phyloP scores from a whole-genome alignment of 768 basidiomycete genomes.

The Naganishia friedmannii region DNA sequence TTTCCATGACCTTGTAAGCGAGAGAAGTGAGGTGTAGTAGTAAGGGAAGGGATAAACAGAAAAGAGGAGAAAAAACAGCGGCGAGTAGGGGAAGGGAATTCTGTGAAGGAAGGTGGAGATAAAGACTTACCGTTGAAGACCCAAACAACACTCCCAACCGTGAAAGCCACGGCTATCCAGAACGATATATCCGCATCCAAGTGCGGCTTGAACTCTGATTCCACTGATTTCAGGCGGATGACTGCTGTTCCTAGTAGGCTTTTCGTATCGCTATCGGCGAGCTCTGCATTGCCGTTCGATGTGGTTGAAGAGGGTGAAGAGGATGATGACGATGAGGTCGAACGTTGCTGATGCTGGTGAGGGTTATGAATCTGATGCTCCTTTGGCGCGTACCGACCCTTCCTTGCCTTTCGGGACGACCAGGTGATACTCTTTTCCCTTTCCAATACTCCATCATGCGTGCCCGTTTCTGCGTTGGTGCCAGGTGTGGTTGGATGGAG shows the following conservation, averaged over 20 bases:
- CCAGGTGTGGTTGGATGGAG: background rate
- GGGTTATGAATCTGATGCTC: slow-evolving; percentile 31
- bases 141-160: slow-evolving; percentile 58
- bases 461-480: background rate
- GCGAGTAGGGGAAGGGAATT: too few species aligned
- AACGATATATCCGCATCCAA: slow-evolving; percentile 43
- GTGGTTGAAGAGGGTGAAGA: too few species aligned
- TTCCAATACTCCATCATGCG: background rate
- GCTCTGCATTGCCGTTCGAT: too few species aligned
- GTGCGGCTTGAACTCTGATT: slow-evolving; percentile 39
- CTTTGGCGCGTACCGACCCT: slow-evolving; percentile 40
- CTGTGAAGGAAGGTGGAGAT: too few species aligned
- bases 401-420: slow-evolving; percentile 41
- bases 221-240: slow-evolving; percentile 31
- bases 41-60: too few species aligned
- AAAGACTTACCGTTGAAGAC: slow-evolving; percentile 56
- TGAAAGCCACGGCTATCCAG: slow-evolving; percentile 52
- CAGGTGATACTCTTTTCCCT: background rate
- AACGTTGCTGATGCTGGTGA: too few species aligned
- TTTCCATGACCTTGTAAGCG: too few species aligned
- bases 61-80: too few species aligned
- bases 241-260: background rate
- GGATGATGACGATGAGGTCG: too few species aligned
- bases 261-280: background rate
- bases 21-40: too few species aligned